Evolutionary conservation across 2,329 filamentous ascomycete genomes (phyloP).

Genomic region (Calonectria honghensis): DNA sequence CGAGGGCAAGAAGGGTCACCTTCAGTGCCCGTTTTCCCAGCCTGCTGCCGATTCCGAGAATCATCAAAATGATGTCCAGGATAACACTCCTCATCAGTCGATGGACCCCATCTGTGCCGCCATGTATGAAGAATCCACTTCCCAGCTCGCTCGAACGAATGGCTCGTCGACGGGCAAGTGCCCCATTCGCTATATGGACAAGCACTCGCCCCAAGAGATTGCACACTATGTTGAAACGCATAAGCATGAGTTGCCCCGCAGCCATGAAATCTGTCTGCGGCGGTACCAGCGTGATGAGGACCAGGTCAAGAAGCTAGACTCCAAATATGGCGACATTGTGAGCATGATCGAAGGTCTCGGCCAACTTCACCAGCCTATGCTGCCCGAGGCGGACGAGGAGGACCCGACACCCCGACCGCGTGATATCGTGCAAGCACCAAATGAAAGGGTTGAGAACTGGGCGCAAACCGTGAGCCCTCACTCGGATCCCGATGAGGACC

Average conservation of each 20-base stretch:
- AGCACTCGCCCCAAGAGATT: conserved; percentile 94
- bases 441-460: conserved; percentile 89
- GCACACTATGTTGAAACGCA: conserved; percentile 95
- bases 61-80: conserved; percentile 56
- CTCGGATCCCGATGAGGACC: conserved; percentile 57
- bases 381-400: conserved; percentile 76
- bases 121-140: conserved; percentile 77
- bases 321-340: conserved; percentile 93
- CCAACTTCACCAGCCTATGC: conserved; percentile 89
- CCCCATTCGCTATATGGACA: conserved; percentile 93
- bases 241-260: conserved; percentile 95
- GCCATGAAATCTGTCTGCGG: conserved; percentile 93
- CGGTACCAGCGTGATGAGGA: conserved; percentile 91
- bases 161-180: conserved; percentile 79
- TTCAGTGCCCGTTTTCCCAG: conserved; percentile 87
- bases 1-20: conserved; percentile 84
- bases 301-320: conserved; percentile 90
- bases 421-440: conserved; percentile 72
- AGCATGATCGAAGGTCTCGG: conserved; percentile 96
- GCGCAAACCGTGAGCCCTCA: conserved; percentile 83
- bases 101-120: conserved; percentile 78
- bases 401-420: conserved; percentile 63
- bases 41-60: conserved; percentile 54
- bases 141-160: conserved; percentile 69
- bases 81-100: conserved; percentile 69